Evolutionary conservation across 768 basidiomycete species (phyloP).

Genomic region (Auriscalpium vulgare): DNA sequence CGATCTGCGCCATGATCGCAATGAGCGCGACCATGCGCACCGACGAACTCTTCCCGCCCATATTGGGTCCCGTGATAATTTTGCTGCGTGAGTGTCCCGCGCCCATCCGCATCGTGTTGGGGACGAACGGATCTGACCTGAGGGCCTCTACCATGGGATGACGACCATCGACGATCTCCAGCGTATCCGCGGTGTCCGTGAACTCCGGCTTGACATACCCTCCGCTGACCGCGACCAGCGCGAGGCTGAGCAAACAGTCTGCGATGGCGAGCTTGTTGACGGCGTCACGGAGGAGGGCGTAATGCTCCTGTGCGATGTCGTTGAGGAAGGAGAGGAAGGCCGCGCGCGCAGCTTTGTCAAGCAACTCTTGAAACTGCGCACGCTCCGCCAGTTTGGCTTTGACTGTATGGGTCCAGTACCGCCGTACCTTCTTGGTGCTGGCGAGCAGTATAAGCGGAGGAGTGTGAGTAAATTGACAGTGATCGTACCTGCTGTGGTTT

Average conservation of each 20-base stretch:
- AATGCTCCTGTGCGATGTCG: slow-evolving; percentile 62
- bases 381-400: slow-evolving; percentile 57
- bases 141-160: slow-evolving; percentile 91
- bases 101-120: slow-evolving; percentile 70
- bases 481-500: slow-evolving; percentile 51
- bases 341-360: slow-evolving; percentile 54
- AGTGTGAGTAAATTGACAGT: not conserved
- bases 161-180: slow-evolving; percentile 77
- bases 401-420: slow-evolving; percentile 73
- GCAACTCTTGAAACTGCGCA: slow-evolving; percentile 65
- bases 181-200: slow-evolving; percentile 49
- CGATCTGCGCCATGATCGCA: slow-evolving; percentile 81
- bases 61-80: slow-evolving; percentile 80
- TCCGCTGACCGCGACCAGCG: slow-evolving; percentile 65
- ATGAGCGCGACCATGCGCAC: slow-evolving; percentile 76
- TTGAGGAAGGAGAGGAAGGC: slow-evolving; percentile 63
- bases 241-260: slow-evolving; percentile 84
- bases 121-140: slow-evolving; percentile 74
- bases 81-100: slow-evolving; percentile 43
- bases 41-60: slow-evolving; percentile 84
- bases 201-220: slow-evolving; percentile 78
- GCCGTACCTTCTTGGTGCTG: slow-evolving; percentile 63
- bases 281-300: slow-evolving; percentile 62
- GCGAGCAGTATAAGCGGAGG: slow-evolving; percentile 1
- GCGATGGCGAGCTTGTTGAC: slow-evolving; percentile 76